Evolutionary conservation across 352 stramenopile species (phyloP), one percentile per base, ranked within the genome.

Genomic region (Globisporangium cederbergense): DNA sequence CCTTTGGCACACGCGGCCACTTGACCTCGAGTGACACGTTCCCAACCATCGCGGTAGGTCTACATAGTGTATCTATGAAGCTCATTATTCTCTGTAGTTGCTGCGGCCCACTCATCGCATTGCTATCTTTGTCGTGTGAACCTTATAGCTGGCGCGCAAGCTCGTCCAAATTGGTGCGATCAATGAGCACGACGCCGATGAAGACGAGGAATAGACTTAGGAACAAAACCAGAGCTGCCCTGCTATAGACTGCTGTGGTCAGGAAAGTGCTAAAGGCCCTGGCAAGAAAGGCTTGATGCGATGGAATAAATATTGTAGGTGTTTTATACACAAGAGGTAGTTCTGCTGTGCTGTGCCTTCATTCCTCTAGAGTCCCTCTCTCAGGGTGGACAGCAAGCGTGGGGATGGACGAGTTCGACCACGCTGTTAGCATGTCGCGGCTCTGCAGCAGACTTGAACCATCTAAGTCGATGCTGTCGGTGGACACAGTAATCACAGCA

Each of bases 101-200:
- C 22, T 25, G 22, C 22, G 22, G 22, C 22, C 22, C 22, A 25
- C 22, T 25, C 22, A 25, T 25, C 22, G 22, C 22, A 25, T 25
- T 1, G 22, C 22, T 25, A 25, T 25, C 22, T 25, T 25, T 25
- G 22, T 25, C 22, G 22, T 55, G 36, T 22, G 3, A 22, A 47
- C 51, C 16, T 40, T 67, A 61, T 68, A 92, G 83, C 69, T 93
- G 38, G 83, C 79, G 20, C 73, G 67, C 18, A 82, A 79, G 43
- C 63, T 93, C 51, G 78, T 79, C 25, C 69, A 76, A 30, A 90
- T 93, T 28, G 81, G 83, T 22, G 79, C 71, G 1, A 76, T 93
- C 58, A 67, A 74, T 1, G 73, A 83, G 47, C 70, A 75, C 63
- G 70, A 81, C 60, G 68, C 56, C 6, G 72, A 86, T 36, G 73